Conservation (phyloP, 2,329 filamentous ascomycete species). For the Ascochyta clinopodiicola region DNA sequence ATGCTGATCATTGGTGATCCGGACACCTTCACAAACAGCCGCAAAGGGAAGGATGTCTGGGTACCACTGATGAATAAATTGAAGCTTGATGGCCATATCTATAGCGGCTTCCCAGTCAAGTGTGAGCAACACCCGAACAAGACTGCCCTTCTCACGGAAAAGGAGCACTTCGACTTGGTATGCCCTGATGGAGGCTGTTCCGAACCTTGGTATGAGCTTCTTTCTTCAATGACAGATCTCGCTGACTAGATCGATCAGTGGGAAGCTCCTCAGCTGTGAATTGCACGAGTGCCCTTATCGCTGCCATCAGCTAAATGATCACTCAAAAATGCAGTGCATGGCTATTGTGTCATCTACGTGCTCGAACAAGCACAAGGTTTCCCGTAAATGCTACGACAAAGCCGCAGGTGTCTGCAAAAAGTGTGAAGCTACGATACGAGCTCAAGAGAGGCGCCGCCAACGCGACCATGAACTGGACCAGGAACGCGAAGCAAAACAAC, state of each 20-base stretch:
- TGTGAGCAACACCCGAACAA: constrained; percentile 47
- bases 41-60: constrained; percentile 67
- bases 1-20: constrained; percentile 75
- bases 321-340: constrained; percentile 61
- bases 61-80: constrained; percentile 63
- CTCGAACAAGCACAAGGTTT: constrained; percentile 57
- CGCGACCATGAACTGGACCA: constrained; percentile 61
- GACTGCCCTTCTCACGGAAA: constrained; percentile 54
- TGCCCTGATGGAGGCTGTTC: constrained; percentile 75
- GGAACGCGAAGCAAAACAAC: constrained; percentile 54
- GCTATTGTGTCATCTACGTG: constrained; percentile 58
- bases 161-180: constrained; percentile 65
- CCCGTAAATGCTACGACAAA: constrained; percentile 56
- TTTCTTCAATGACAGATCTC: neutral
- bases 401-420: constrained; percentile 52
- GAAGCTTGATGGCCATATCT: constrained; percentile 55
- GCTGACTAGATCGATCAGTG: constrained; percentile 48
- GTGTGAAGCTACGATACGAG: constrained; percentile 61
- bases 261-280: constrained; percentile 60
- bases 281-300: constrained; percentile 64
- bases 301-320: constrained; percentile 69
- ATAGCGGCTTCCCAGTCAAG: constrained; percentile 48
- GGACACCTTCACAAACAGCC: constrained; percentile 67
- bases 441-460: constrained; percentile 52
- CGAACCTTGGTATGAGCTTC: constrained; percentile 63